phyloP scores from a whole-genome alignment of 176 grass and related monocot genomes.

The Phoenix roebelenii region DNA sequence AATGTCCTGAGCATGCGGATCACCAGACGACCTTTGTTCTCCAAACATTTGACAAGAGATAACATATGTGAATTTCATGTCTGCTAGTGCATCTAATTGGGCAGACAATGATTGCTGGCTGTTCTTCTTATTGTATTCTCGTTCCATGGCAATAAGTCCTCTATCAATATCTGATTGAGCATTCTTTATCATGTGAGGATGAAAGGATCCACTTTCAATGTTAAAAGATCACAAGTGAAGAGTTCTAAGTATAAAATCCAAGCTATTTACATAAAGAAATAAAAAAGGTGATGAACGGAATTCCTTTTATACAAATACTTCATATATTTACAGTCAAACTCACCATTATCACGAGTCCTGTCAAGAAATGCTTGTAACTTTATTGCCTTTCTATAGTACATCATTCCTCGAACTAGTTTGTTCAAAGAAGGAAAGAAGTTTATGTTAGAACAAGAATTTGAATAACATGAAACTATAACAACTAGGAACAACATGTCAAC shows the following conservation, averaged over 20 bases:
- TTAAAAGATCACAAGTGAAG: too few species aligned
- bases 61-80: slow-evolving; percentile 94
- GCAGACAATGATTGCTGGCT: slow-evolving; percentile 35
- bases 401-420: slow-evolving; percentile 85
- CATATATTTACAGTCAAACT: neutral
- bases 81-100: slow-evolving; percentile 58
- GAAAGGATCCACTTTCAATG: too few species aligned
- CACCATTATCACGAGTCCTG: slow-evolving; percentile 58
- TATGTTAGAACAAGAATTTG: too few species aligned
- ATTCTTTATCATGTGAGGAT: too few species aligned
- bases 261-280: slow-evolving; percentile 4
- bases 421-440: slow-evolving; percentile 9
- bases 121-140: slow-evolving; percentile 53
- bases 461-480: too few species aligned
- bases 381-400: slow-evolving; percentile 75
- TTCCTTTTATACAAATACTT: neutral
- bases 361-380: slow-evolving; percentile 77
- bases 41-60: slow-evolving; percentile 92
- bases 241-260: too few species aligned
- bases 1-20: slow-evolving; percentile 81
- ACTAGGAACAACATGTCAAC: too few species aligned
- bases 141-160: slow-evolving; percentile 39
- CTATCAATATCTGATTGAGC: slow-evolving; percentile 47
- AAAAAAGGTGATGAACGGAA: neutral
- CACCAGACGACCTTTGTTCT: slow-evolving; percentile 68